A percentile compares a stretch with the other conserved stretches of the same genome.
Evolutionary conservation across 1,139 yeast species (phyloP).

Genomic region (Yamadazyma friedrichii): DNA sequence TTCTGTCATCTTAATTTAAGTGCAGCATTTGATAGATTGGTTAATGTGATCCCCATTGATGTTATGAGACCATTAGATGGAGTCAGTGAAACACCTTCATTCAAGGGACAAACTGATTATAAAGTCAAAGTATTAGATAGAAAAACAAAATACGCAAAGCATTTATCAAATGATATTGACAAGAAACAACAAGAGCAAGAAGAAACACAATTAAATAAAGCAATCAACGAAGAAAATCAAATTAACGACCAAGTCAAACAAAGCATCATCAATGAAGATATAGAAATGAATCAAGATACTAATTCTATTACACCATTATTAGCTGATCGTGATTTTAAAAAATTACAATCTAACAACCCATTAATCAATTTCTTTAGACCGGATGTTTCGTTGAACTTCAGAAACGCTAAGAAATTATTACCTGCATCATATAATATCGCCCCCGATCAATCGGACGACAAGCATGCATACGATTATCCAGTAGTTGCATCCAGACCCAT

Average conservation of each 20-base stretch:
- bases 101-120: slow-evolving; percentile 36
- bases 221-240: slow-evolving; percentile 15
- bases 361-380: slow-evolving; percentile 60
- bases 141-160: neutral
- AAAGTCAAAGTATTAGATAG: slow-evolving; percentile 29
- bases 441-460: slow-evolving; percentile 29
- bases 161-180: slow-evolving; percentile 14
- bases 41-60: slow-evolving; percentile 60
- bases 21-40: slow-evolving; percentile 62
- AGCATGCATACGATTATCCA: slow-evolving; percentile 65
- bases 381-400: slow-evolving; percentile 58
- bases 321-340: slow-evolving; percentile 53
- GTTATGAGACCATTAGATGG: slow-evolving; percentile 74
- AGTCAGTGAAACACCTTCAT: slow-evolving; percentile 59
- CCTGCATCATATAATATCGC: slow-evolving; percentile 48
- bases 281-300: slow-evolving; percentile 14
- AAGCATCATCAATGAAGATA: slow-evolving; percentile 22
- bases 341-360: slow-evolving; percentile 25
- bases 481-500: slow-evolving; percentile 67
- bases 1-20: slow-evolving; percentile 63
- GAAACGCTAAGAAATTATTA: slow-evolving; percentile 50
- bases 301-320: slow-evolving; percentile 39
- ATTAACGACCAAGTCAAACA: slow-evolving; percentile 21
- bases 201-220: slow-evolving; percentile 11
- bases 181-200: slow-evolving; percentile 5